Evolutionary conservation across 139 green algal species (phyloP), one percentile per base, ranked within the genome.

Genomic region (Tetratostichococcus sp.): DNA sequence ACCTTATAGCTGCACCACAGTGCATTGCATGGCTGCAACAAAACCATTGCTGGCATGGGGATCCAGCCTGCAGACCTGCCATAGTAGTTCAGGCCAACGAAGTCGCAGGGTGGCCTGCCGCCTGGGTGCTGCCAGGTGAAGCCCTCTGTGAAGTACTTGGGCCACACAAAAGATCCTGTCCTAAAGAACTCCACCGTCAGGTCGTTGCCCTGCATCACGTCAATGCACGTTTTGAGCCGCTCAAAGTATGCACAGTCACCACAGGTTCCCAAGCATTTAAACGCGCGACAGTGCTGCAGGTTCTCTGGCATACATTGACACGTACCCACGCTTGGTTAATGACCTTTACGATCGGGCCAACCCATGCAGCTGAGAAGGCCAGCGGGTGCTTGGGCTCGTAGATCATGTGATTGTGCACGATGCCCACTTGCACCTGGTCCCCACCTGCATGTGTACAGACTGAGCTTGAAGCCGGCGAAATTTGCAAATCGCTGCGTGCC

Each of bases 51-150:
- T n/a, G n/a, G 30, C 69, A 6, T 43, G 31, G 0, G 71, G 21
- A 50, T 6, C 43, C 2, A 50, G 32, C 50, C 39, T 23, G 1
- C 59, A 22, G 6, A 77, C 71, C 78, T 77, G 57, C 75, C 80
- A 70, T 89, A 89, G 78, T 89, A 90, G 73, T 90, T 90, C 30
- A 90, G 69, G 2, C 86, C 86, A 19, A 90, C 75, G 39, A 74
- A 86, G 72, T 90, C 86, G 42, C 79, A 76, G 30, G 80, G 77
- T 26, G 85, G 85, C 32, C 30, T 57, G 8, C 57, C 72, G 1
- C 25, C 32, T 3, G 79, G 65, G 28, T 82, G 35, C 65, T 71
- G 30, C 57, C 65, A 76, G 6, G 58, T 33, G 6, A 85, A 30
- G 23, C 25, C 62, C 0, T 74, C 62, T 2, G 70, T 43, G 4